Base-by-base conservation (phyloP, 805 yeast species). In the Saccharomycopsis synnaedendra region DNA sequence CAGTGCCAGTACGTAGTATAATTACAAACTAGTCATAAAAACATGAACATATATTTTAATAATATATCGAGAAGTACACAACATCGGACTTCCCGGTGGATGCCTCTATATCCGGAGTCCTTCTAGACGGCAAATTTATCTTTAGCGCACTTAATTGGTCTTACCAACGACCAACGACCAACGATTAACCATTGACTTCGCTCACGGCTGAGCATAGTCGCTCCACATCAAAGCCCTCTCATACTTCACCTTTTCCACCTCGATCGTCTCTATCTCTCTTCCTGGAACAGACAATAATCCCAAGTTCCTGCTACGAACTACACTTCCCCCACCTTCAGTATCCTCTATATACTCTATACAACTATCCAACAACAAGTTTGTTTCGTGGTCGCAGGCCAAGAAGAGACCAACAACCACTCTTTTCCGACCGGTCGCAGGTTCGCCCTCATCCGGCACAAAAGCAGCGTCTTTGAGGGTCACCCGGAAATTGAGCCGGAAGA, bases 271-370 rank as follows among this genome's bases (percentile, higher is more conserved):
- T 28, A 50, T 50, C 5, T 43, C 28, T 10, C 32, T 31, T 19
- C 32, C 11, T n/a, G 53, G 53, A 5, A 50, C 33, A 11, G 48
- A 43, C 7, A 50, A 11, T 50, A 50, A 43, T 34, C 53, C 53
- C 31, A 50, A 19, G 19, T 19, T 19, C 19, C 19, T 19, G 19
- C 19, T 19, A 19, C 19, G 19, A 19, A 19, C 19, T 19, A 19
- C 19, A 19, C 19, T 19, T 19, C 19, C 19, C 19, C 19, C 19
- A 19, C 19, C 19, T 19, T 19, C 19, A 19, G 19, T 19, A 19
- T 19, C 19, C 19, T 19, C 19, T 45, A 45, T 41, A 8, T 19
- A n/a, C 31, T 49, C 53, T 19, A 29, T 35, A 6, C 37, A 28
- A n/a, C 36, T 9, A 28, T 27, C 43, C 33, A 49, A 30, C 19